Conservation (phyloP, 1,284 basidiomycete species). For the Schizopora paradoxa region DNA sequence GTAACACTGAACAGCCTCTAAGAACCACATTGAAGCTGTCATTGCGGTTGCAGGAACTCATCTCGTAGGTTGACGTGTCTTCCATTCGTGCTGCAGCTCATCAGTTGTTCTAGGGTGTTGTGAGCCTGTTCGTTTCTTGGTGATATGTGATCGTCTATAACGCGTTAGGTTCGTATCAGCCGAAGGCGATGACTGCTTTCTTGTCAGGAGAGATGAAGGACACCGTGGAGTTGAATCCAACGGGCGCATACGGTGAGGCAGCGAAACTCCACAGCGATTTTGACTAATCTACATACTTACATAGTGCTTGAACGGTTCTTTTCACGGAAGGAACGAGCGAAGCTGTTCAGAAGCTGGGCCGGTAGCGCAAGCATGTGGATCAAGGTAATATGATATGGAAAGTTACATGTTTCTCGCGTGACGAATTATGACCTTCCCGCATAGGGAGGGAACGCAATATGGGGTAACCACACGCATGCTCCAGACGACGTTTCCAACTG, state of each 20-base stretch:
- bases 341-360: conserved; percentile 92
- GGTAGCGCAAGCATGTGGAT: conserved; percentile 93
- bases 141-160: neutral
- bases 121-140: conserved; percentile 32
- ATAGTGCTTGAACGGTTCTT: conserved; percentile 83
- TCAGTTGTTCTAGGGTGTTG: conserved; percentile 52
- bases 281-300: neutral
- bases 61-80: conserved; percentile 45
- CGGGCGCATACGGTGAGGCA: conserved; percentile 66
- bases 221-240: conserved; percentile 88
- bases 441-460: conserved; percentile 85
- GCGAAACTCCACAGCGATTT: neutral
- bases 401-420: neutral
- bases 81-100: neutral
- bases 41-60: conserved; percentile 87
- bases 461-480: conserved; percentile 74
- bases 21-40: conserved; percentile 79
- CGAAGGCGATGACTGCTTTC: conserved; percentile 95
- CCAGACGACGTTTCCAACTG: conserved; percentile 71
- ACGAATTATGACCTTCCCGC: conserved; percentile 4
- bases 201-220: conserved; percentile 94
- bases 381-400: conserved; percentile 45
- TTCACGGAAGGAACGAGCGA: conserved; percentile 83
- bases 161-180: conserved; percentile 33
- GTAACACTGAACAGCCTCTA: neutral